Conservation (phyloP, 2,329 filamentous ascomycete species). For the Tolypocladium sp. region DNA sequence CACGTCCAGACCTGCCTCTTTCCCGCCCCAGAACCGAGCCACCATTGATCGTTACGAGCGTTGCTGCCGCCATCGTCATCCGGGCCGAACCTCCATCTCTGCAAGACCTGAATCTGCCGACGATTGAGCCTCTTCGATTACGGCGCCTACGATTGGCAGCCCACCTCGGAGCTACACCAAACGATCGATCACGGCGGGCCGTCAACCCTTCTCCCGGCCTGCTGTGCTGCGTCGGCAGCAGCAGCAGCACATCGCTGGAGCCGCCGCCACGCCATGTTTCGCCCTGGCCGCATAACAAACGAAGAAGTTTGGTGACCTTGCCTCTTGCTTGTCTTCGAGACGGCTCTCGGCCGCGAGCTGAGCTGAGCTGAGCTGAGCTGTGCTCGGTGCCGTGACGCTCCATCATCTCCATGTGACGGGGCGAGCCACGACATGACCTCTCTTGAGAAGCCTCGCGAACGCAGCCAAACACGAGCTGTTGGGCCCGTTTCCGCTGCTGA, state of each 20-base stretch:
- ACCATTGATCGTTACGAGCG: background rate
- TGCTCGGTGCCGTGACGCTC: slow-evolving; percentile 1
- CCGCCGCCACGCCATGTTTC: slow-evolving; percentile 1
- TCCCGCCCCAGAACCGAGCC: background rate
- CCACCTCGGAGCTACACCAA: background rate
- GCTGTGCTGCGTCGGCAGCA: background rate
- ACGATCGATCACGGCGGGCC: background rate
- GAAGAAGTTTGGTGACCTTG: background rate
- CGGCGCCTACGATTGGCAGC: background rate
- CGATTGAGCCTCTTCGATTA: background rate
- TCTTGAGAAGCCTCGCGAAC: slow-evolving; percentile 18
- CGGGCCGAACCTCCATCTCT: background rate
- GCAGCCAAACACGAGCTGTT: slow-evolving; percentile 18
- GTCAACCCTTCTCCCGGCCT: background rate
- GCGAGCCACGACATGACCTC: slow-evolving; percentile 20
- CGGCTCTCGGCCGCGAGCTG: background rate
- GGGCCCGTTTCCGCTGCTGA: slow-evolving; percentile 12
- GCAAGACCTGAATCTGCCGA: background rate
- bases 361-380: background rate
- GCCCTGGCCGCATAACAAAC: background rate
- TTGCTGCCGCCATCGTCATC: background rate
- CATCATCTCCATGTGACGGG: slow-evolving; percentile 13
- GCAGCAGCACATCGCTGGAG: background rate
- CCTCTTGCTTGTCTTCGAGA: slow-evolving; percentile 1
- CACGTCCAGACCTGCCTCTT: background rate